phyloP scores from a whole-genome alignment of 2,329 filamentous ascomycete genomes.

The Thielaviopsis euricoi region DNA sequence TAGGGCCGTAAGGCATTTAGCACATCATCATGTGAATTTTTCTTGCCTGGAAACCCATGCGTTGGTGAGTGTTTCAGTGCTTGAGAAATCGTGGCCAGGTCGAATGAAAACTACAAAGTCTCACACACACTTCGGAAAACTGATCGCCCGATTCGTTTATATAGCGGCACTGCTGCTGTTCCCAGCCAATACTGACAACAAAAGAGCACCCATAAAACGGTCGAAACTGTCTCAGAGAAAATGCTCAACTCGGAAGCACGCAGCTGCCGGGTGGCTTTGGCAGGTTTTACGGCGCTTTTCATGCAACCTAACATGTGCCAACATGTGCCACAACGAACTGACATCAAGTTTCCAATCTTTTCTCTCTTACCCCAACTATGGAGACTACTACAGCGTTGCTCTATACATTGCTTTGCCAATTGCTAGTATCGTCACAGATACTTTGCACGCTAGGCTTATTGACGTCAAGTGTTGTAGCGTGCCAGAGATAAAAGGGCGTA shows the following conservation, averaged over 20 bases:
- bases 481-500: not conserved
- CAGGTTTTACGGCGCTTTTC: not conserved
- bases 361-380: not conserved
- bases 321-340: no score
- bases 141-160: not conserved
- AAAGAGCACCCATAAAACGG: no score
- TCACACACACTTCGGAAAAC: not conserved
- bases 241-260: not conserved
- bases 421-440: not conserved
- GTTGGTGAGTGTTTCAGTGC: not conserved
- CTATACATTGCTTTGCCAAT: not conserved
- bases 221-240: not conserved
- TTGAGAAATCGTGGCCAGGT: not conserved
- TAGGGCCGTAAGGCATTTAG: not conserved
- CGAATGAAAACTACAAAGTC: not conserved
- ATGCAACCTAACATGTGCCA: not conserved
- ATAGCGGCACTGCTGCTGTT: no score
- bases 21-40: not conserved
- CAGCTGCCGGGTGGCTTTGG: not conserved
- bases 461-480: not conserved
- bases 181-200: no score
- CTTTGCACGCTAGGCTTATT: no score
- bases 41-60: not conserved
- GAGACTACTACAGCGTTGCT: not conserved
- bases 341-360: no score